Percentiles rank a stretch among this genome's conserved stretches.
These are phyloP conservation scores for Eucalyptus albens DNA, from an alignment of 345 rosid genomes.

Conservation along the genomic window DNA sequence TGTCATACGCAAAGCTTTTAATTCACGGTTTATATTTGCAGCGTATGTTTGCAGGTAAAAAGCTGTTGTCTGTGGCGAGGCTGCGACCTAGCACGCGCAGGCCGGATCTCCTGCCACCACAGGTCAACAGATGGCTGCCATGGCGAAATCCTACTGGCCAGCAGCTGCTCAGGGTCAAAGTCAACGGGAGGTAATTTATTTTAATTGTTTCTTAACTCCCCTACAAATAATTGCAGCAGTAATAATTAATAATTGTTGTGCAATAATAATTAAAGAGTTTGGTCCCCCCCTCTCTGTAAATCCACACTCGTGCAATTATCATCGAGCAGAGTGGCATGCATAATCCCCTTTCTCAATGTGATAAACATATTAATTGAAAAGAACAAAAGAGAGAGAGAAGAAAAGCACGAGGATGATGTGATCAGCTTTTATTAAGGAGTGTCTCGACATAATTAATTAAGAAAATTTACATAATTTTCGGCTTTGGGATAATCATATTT, in stretches of 20 bases:
- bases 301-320: not conserved
- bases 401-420: not conserved
- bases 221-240: not conserved
- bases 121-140: not conserved
- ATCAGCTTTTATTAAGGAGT: not conserved
- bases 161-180: not conserved
- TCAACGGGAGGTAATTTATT: not conserved
- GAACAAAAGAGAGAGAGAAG: not conserved
- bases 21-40: not conserved
- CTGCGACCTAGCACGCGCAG: not conserved
- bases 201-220: not conserved
- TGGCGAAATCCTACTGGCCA: not conserved
- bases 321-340: not conserved
- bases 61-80: not conserved
- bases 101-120: not conserved
- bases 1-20: not conserved
- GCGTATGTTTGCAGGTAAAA: not conserved
- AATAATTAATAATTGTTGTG: not conserved
- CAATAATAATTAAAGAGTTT: not conserved
- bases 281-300: not conserved
- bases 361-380: not conserved
- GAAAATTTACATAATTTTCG: not conserved
- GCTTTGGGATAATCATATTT: fast-evolving
- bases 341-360: not conserved
- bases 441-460: not conserved